Percentiles rank a stretch among this genome's conserved stretches.
These are phyloP conservation scores for Hypoxylon sp. DNA, from an alignment of 2,329 filamentous ascomycete species.

Conservation along the genomic window DNA sequence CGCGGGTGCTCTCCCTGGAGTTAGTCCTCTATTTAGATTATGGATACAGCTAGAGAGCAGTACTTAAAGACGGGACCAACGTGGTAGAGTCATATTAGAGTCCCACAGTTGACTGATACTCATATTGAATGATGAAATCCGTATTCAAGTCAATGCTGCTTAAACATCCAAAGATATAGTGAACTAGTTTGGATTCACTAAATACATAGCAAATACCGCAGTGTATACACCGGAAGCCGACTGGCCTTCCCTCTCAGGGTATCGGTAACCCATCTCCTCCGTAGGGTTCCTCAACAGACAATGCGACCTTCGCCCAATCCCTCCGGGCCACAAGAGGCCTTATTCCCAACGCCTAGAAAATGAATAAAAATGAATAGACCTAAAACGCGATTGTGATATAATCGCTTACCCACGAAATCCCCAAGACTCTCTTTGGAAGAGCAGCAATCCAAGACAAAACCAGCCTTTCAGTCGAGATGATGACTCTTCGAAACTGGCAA, in stretches of 20 bases:
- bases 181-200: constrained; percentile 20
- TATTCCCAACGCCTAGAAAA: constrained; percentile 9
- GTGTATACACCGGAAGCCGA: constrained; percentile 9
- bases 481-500: constrained; percentile 21
- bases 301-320: not conserved
- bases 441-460: constrained; percentile 16
- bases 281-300: not conserved
- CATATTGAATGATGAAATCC: not conserved
- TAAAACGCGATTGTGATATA: not conserved
- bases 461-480: constrained; percentile 24
- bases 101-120: not conserved
- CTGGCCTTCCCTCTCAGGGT: constrained; percentile 6
- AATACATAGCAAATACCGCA: constrained; percentile 23
- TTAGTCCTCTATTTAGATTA: too few relatives aligned
- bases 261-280: not conserved
- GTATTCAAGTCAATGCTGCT: constrained; percentile 1
- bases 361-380: constrained; percentile 10
- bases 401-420: constrained; percentile 8
- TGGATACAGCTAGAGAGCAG: not conserved
- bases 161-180: constrained; percentile 3
- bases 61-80: not conserved
- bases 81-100: not conserved
- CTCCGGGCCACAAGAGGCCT: not conserved
- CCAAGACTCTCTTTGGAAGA: constrained; percentile 16
- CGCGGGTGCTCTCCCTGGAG: too few relatives aligned